These are phyloP conservation scores for Xylariaceae sp. DNA, from an alignment of 2,329 filamentous ascomycete species.

Conservation along the genomic window DNA sequence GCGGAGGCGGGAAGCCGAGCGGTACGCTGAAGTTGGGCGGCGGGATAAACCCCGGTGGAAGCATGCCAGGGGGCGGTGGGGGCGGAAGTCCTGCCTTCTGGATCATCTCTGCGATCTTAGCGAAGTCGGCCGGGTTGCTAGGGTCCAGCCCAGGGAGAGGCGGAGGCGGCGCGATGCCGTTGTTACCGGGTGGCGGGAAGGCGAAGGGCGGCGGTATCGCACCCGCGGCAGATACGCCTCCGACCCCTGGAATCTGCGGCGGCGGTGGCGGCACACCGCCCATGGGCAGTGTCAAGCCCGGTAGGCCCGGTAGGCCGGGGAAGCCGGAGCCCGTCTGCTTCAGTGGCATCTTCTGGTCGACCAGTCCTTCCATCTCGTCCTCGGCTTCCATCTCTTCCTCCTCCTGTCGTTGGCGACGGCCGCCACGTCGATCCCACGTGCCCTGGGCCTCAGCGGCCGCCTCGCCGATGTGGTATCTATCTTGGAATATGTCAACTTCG, in stretches of 20 bases:
- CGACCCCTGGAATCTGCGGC: constrained; percentile 30
- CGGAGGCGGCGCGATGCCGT: constrained; percentile 29
- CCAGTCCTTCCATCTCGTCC: constrained; percentile 86
- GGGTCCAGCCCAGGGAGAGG: constrained; percentile 51
- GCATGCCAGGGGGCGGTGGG: constrained; percentile 48
- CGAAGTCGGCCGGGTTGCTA: constrained; percentile 55
- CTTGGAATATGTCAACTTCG: constrained; percentile 77
- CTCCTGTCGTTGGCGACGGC: constrained; percentile 73
- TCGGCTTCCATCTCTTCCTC: constrained; percentile 92
- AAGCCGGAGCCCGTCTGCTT: constrained; percentile 47
- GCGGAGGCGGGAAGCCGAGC: constrained; percentile 29
- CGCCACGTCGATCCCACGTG: constrained; percentile 81
- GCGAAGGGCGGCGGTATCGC: constrained; percentile 42
- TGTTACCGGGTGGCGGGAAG: constrained; percentile 42
- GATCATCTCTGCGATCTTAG: constrained; percentile 59
- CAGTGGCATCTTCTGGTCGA: constrained; percentile 79
- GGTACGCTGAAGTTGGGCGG: constrained; percentile 40
- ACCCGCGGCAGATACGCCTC: constrained; percentile 25
- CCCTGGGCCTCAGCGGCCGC: constrained; percentile 88
- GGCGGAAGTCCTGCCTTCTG: constrained; percentile 59
- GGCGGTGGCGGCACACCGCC: constrained; percentile 32
- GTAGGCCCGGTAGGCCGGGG: constrained; percentile 54
- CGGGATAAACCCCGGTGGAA: constrained; percentile 43
- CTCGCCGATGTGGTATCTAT: constrained; percentile 93
- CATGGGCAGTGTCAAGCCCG: constrained; percentile 38